Conservation (phyloP, 1,139 yeast genomes). For the Hansenula anomala region DNA sequence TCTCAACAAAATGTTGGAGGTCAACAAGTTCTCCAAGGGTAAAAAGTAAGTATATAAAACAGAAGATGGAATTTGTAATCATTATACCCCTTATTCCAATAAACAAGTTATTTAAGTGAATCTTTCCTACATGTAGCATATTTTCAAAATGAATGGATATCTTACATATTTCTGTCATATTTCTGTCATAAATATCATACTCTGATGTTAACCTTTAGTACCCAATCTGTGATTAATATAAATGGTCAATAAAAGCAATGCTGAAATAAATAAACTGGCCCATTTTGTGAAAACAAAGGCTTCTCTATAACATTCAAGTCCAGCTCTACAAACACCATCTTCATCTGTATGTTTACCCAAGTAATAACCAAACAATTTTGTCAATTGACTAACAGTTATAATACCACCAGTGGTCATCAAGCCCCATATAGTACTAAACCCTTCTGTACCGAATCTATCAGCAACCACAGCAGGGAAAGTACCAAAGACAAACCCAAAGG, state of each 20-base stretch:
- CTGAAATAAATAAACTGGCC: slow-evolving; percentile 5
- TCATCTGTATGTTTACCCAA: slow-evolving; percentile 27
- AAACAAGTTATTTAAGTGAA: too few relatives aligned
- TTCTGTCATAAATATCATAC: neutral
- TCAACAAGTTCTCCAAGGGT: too few relatives aligned
- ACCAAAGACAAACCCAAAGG: slow-evolving; percentile 82
- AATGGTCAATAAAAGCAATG: slow-evolving; percentile 9
- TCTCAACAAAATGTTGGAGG: too few relatives aligned
- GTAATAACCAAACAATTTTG: slow-evolving; percentile 31
- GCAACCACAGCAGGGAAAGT: slow-evolving; percentile 77
- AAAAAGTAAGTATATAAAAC: too few relatives aligned
- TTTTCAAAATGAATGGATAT: too few relatives aligned
- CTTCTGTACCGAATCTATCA: slow-evolving; percentile 67
- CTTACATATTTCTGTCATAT: too few relatives aligned
- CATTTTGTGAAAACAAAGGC: slow-evolving; percentile 10
- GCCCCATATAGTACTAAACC: slow-evolving; percentile 83
- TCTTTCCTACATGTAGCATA: too few relatives aligned
- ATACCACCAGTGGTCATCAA: slow-evolving; percentile 55
- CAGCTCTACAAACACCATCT: slow-evolving; percentile 10
- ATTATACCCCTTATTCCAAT: too few relatives aligned
- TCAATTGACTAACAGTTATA: slow-evolving; percentile 23
- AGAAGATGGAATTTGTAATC: too few relatives aligned
- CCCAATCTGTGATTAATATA: slow-evolving; percentile 3
- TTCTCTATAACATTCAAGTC: slow-evolving; percentile 11
- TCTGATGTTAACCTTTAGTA: neutral